These are phyloP conservation scores for Mucor velutinosus DNA, from an alignment of 371 early-diverging fungal genomes.

Conservation along the genomic window DNA sequence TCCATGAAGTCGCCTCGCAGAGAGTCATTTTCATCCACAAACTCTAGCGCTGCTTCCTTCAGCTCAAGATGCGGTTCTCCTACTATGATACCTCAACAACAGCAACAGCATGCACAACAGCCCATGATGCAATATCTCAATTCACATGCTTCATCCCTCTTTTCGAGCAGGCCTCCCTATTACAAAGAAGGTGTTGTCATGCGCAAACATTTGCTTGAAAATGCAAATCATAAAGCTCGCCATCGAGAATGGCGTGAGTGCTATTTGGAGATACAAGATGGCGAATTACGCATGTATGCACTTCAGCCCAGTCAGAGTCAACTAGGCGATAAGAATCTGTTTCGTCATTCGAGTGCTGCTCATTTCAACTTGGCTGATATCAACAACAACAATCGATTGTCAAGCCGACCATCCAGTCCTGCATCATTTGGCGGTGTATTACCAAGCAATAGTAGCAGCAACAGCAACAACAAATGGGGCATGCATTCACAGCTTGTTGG, in stretches of 20 bases:
- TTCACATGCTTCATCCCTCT: conserved; percentile 26
- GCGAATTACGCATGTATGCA: conserved; percentile 80
- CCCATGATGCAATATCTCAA: conserved; percentile 25
- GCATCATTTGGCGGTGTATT: conserved; percentile 2
- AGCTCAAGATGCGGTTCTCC: conserved; percentile 19
- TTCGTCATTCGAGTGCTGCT: conserved; percentile 19
- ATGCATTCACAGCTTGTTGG: conserved; percentile 50
- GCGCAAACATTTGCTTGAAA: conserved; percentile 83
- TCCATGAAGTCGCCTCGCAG: conserved; percentile 22
- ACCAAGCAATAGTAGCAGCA: background rate
- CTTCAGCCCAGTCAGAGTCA: conserved; percentile 48
- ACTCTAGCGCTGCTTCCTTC: conserved; percentile 18
- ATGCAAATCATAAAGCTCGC: conserved; percentile 73
- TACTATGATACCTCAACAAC: conserved; percentile 3
- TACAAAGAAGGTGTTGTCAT: conserved; percentile 79
- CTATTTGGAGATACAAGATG: conserved; percentile 68
- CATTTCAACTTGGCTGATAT: conserved; percentile 7
- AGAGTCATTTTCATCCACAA: conserved; percentile 28
- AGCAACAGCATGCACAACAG: conserved; percentile 1
- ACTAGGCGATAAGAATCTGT: conserved; percentile 15
- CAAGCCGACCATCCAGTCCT: background rate
- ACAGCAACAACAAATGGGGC: conserved; percentile 16
- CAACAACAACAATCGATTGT: background rate
- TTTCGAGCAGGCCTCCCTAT: conserved; percentile 42
- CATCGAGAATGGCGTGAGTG: conserved; percentile 87